Base-by-base conservation (phyloP, 2,329 filamentous ascomycete species). In the Botrytis cinerea region DNA sequence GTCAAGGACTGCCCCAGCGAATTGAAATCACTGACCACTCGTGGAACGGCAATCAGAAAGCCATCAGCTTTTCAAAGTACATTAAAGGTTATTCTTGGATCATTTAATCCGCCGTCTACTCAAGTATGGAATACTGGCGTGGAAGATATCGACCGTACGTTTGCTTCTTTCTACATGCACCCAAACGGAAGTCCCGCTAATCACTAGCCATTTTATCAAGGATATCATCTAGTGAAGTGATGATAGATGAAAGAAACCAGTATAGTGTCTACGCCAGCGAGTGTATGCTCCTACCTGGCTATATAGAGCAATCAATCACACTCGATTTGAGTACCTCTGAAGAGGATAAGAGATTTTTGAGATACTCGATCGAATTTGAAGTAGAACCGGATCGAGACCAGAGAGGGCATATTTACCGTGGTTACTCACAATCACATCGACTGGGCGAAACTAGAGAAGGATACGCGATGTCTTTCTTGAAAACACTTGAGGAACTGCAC, bases 371-470 rank as follows among this genome's bases (percentile, higher is more conserved):
- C 46, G 10, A 20, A 54, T 68, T 40, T 1, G 64, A 67, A 67
- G 46, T 40, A 40, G 64, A 54, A 14, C 22, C 32, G 1, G 35
- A 54, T 4, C 20, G 8, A n/a, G 38, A 8, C 9, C 25, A 45
- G 16, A 45, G 14, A 63, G 38, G n/a, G 38, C 16, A 28, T 45
- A 18, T 22, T n/a, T 63, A 63, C 25, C 14, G 61, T 28, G 61
- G 61, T 12, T 12, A 45, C n/a, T 63, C 61, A 45, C 61, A 63
- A n/a, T 40, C 61, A 22, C 61, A 63, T 45, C 61, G 61, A 63
- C n/a, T 63, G 5, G 61, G 61, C 25, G 43, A 32, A 43, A 63
- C 38, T 10, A n/a, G 4, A 43, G 4, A 25, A 20, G 16, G 25
- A 6, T 3, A 63, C 18, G 9, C 10, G 40, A 63, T 9, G 18